Conservation (phyloP, 1,139 yeast species). For the Wickerhamiella infanticola region DNA sequence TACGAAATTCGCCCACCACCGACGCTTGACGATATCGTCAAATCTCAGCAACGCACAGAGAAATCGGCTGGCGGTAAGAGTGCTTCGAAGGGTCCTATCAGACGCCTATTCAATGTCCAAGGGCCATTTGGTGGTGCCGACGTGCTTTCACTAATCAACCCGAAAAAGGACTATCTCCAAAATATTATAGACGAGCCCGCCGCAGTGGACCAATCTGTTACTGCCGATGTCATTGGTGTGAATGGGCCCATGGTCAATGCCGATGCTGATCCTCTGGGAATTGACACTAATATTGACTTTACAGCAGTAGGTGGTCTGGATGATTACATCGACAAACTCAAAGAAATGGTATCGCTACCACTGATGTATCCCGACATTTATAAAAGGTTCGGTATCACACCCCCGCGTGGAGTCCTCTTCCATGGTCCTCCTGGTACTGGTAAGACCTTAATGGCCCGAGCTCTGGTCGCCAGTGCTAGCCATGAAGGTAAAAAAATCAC, state of each 20-base stretch:
- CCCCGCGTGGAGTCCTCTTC: slow-evolving; percentile 94
- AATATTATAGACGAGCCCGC: slow-evolving; percentile 15
- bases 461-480: slow-evolving; percentile 89
- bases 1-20: slow-evolving; percentile 17
- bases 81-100: slow-evolving; percentile 27
- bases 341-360: slow-evolving; percentile 95
- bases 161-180: slow-evolving; percentile 9
- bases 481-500: slow-evolving; percentile 71
- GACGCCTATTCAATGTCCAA: slow-evolving; percentile 79
- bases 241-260: slow-evolving; percentile 40
- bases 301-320: slow-evolving; percentile 86
- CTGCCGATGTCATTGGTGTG: slow-evolving; percentile 22
- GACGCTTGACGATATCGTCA: slow-evolving; percentile 9
- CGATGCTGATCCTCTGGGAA: slow-evolving; percentile 90
- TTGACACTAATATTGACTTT: slow-evolving; percentile 85
- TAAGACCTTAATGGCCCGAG: slow-evolving; percentile 95
- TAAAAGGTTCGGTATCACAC: slow-evolving; percentile 78
- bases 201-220: slow-evolving; percentile 15
- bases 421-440: slow-evolving; percentile 99
- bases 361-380: slow-evolving; percentile 86
- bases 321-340: slow-evolving; percentile 75
- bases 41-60: slow-evolving; percentile 14
- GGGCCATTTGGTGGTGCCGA: slow-evolving; percentile 96
- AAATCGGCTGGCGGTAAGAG: slow-evolving; percentile 21
- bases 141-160: slow-evolving; percentile 29